Evolutionary conservation across 306 rosid genomes (phyloP), one percentile per base, ranked within the genome.

Genomic region (Crataegus laevigata): DNA sequence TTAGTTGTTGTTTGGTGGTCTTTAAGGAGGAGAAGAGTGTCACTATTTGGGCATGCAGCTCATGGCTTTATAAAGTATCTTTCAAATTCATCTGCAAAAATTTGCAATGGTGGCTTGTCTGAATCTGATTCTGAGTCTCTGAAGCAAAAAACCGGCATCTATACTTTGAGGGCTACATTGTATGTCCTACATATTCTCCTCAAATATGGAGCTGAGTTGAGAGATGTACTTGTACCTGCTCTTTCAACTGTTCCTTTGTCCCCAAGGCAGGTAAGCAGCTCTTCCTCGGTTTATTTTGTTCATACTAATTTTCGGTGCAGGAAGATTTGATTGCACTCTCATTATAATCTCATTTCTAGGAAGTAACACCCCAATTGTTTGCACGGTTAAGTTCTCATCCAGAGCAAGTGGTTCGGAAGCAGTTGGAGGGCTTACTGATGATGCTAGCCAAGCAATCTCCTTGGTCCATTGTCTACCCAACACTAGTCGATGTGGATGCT

Each of bases 401-500:
- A 15, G 98, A 91, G 85, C 84, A 85, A 85, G 90, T 80, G 80
- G 85, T 91, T 36, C 91, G 98, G 80, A 87, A 87, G 86, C 96
- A 88, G 87, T 80, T 93, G 87, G 97, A 93, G 86, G 92, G 94
- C 78, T 91, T 93, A 81, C 77, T 93, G 84, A 88, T 89, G 82
- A 79, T 88, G 97, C 82, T 93, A 82, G 98, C 98, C 77, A 93
- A 88, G 83, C 90, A 86, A 75, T 93, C 98, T 85, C 98, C 98
- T 28, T 91, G 86, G 82, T 88, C 98, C 54, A 82, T 93, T 77
- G 96, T 93, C 66, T 93, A 91, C 87, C 98, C 98, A 50, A 87
- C 97, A 34, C 87, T 93, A 30, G 98, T 91, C 83, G 94, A 93
- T 77, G 92, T 87, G 65, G 88, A 88, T 87, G 91, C 97, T 59